These are phyloP conservation scores for Curvularia lunata DNA, from an alignment of 2,329 filamentous ascomycete species.

Conservation along the genomic window DNA sequence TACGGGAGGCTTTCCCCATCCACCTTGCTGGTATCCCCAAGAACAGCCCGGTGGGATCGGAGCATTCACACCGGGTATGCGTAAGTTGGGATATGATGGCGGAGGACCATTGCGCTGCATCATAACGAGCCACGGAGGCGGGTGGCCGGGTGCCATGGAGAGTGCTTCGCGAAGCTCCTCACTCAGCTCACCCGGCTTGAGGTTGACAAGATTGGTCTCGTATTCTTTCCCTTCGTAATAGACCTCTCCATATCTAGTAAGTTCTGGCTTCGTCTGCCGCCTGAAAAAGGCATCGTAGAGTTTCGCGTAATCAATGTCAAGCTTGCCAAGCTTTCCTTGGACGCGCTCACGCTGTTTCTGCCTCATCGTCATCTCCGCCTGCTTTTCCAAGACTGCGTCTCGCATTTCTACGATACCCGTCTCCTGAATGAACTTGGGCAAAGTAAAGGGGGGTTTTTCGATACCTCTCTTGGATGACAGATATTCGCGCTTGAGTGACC, in stretches of 20 bases:
- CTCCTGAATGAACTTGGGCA: conserved; percentile 96
- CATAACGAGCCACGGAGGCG: conserved; percentile 96
- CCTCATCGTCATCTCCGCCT: conserved; percentile 88
- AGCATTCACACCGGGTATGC: conserved; percentile 92
- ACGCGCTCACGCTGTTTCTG: conserved; percentile 96
- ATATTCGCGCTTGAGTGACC: conserved; percentile 96
- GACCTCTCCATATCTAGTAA: conserved; percentile 96
- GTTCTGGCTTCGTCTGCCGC: conserved; percentile 92
- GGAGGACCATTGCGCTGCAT: conserved; percentile 93
- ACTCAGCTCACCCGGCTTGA: conserved; percentile 87
- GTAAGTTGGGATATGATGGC: conserved; percentile 92
- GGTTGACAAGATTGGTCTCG: conserved; percentile 90
- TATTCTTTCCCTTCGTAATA: conserved; percentile 99
- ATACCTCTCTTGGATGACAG: conserved; percentile 95
- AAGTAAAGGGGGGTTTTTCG: conserved; percentile 89
- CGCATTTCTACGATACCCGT: conserved; percentile 98
- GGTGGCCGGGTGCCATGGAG: conserved; percentile 89
- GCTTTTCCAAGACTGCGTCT: conserved; percentile 93
- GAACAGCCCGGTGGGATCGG: conserved; percentile 85
- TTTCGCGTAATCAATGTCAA: conserved; percentile 98
- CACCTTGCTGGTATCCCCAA: conserved; percentile 95
- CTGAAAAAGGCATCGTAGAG: conserved; percentile 98
- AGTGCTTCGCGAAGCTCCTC: conserved; percentile 91
- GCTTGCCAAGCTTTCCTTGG: conserved; percentile 91
- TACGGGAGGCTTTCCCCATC: conserved; percentile 93